These are phyloP conservation scores for Dittrichia graveolens DNA, from an alignment of 129 eudicot genomes.

Conservation along the genomic window DNA sequence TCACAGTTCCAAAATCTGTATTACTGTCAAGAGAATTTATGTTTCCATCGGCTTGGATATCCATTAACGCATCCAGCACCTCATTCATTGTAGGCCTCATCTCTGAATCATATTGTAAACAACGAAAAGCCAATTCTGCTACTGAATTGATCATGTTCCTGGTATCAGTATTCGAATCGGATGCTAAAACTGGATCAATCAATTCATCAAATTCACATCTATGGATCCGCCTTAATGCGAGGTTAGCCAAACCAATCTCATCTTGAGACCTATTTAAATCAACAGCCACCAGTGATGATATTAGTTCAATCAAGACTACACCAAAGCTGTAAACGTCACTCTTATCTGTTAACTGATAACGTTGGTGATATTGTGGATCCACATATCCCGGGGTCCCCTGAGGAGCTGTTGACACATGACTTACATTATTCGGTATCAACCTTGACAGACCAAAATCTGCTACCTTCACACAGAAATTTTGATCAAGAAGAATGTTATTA, in stretches of 20 bases:
- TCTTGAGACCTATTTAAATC: slow-evolving; percentile 63
- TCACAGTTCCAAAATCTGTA: background rate
- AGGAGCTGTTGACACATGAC: slow-evolving; percentile 84
- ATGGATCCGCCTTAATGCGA: slow-evolving; percentile 71
- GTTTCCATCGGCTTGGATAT: slow-evolving; percentile 29
- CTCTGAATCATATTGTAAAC: slow-evolving; percentile 68
- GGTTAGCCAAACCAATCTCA: slow-evolving; percentile 69
- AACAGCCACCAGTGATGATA: slow-evolving; percentile 72
- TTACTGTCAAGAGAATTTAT: background rate
- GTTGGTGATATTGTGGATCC: slow-evolving; percentile 76
- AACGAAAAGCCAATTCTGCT: slow-evolving; percentile 71
- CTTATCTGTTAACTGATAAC: slow-evolving; percentile 67
- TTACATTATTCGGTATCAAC: slow-evolving; percentile 55
- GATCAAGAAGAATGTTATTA: slow-evolving; percentile 50
- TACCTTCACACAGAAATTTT: slow-evolving; percentile 44
- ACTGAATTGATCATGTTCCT: slow-evolving; percentile 64
- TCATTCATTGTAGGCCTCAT: slow-evolving; percentile 76
- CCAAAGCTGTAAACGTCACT: slow-evolving; percentile 93
- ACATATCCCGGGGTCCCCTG: slow-evolving; percentile 92
- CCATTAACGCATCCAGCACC: slow-evolving; percentile 49
- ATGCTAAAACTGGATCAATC: slow-evolving; percentile 57
- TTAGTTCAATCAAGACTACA: slow-evolving; percentile 73
- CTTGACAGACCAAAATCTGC: slow-evolving; percentile 58
- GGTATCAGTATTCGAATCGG: slow-evolving; percentile 41
- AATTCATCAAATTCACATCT: slow-evolving; percentile 51